These are phyloP conservation scores for Meredithiella fracta DNA, from an alignment of 2,329 filamentous ascomycete genomes.

Conservation along the genomic window DNA sequence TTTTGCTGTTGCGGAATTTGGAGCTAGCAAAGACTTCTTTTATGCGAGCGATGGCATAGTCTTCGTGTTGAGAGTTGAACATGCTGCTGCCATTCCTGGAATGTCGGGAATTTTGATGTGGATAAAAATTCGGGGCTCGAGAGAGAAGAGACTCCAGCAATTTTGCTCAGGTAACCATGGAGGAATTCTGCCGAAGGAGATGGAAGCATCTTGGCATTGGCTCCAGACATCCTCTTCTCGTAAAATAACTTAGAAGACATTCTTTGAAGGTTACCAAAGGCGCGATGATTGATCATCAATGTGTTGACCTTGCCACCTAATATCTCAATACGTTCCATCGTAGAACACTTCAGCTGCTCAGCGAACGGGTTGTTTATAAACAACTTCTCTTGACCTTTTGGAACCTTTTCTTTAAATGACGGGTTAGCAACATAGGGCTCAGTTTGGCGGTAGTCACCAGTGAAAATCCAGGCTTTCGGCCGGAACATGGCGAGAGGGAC, in stretches of 20 bases:
- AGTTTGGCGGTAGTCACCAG: conserved; percentile 30
- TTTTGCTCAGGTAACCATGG: conserved; percentile 19
- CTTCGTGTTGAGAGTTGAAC: conserved; percentile 25
- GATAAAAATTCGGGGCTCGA: conserved; percentile 25
- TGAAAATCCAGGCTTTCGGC: conserved; percentile 29
- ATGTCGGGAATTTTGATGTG: conserved; percentile 19
- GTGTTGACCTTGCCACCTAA: conserved; percentile 21
- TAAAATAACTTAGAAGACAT: conserved; percentile 29
- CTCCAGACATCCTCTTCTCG: conserved; percentile 21
- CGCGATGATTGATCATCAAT: conserved; percentile 24
- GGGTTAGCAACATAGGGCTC: conserved; percentile 25
- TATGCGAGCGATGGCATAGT: conserved; percentile 23
- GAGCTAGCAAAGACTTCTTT: conserved; percentile 20
- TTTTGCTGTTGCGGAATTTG: conserved; percentile 21
- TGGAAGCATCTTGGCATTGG: conserved; percentile 15
- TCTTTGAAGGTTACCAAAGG: conserved; percentile 24
- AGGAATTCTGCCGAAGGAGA: conserved; percentile 20
- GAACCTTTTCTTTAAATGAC: background rate
- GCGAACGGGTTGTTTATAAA: conserved; percentile 14
- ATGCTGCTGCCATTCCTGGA: conserved; percentile 22
- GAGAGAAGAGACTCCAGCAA: conserved; percentile 17
- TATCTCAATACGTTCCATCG: conserved; percentile 25
- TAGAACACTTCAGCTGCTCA: conserved; percentile 23
- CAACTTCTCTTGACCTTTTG: conserved; percentile 11
- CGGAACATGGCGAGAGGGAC: conserved; percentile 29